Evolutionary conservation across 805 yeast genomes (phyloP).

Genomic region (Tetrapisispora namnaoensis): DNA sequence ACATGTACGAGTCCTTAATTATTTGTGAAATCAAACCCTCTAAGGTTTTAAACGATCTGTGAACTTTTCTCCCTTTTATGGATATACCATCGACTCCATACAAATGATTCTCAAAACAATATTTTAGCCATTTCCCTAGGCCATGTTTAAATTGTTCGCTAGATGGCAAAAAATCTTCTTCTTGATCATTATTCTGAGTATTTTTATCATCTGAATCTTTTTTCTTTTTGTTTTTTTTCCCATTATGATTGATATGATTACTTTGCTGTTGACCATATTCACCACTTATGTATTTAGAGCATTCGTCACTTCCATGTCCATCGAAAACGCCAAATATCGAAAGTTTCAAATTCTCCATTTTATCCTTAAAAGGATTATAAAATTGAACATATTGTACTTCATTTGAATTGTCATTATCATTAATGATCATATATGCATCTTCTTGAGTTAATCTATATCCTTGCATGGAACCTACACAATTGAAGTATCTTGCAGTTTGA

Average conservation of each 20-base stretch:
- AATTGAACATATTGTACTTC: slow-evolving; percentile 27
- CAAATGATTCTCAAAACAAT: slow-evolving; percentile 23
- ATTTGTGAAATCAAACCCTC: slow-evolving; percentile 30
- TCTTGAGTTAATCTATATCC: slow-evolving; percentile 70
- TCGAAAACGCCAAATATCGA: slow-evolving; percentile 65
- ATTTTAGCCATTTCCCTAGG: slow-evolving; percentile 22
- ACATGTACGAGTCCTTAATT: slow-evolving; percentile 36
- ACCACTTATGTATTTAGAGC: slow-evolving; percentile 45
- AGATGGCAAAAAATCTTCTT: not conserved
- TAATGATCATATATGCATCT: slow-evolving; percentile 54
- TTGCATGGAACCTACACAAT: slow-evolving; percentile 67
- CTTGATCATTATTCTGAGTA: not conserved
- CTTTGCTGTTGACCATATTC: slow-evolving; percentile 1
- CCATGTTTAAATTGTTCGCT: slow-evolving; percentile 8
- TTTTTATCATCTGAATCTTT: slow-evolving; percentile 3
- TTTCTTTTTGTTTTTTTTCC: slow-evolving; percentile 6
- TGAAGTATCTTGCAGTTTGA: slow-evolving; percentile 34
- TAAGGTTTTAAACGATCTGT: slow-evolving; percentile 22
- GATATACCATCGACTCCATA: slow-evolving; percentile 15
- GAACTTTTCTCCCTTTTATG: slow-evolving; percentile 4
- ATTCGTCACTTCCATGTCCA: slow-evolving; percentile 69
- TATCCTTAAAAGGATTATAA: slow-evolving; percentile 24
- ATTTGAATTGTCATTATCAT: slow-evolving; percentile 28
- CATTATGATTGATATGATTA: not conserved
- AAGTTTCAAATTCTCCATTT: slow-evolving; percentile 14